Percentiles rank a stretch among this genome's conserved stretches.
phyloP scores from a whole-genome alignment of 768 basidiomycete genomes.

The Fomitopsis pulvina region DNA sequence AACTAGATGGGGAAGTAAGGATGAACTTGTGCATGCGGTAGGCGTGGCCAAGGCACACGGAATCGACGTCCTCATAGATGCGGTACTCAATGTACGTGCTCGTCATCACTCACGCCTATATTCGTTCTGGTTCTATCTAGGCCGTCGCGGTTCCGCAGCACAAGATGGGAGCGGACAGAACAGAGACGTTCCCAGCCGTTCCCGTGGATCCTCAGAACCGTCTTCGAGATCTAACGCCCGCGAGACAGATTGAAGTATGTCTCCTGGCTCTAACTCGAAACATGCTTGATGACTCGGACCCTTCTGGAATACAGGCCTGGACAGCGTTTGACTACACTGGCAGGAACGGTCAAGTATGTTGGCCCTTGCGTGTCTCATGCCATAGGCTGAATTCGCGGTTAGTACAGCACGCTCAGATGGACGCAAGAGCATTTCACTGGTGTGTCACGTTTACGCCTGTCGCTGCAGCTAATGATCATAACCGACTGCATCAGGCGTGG shows the following conservation, averaged over 20 bases:
- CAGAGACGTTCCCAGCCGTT: conserved; percentile 62
- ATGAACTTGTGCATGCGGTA: conserved; percentile 69
- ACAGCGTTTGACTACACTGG: conserved; percentile 84
- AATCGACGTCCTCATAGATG: conserved; percentile 77
- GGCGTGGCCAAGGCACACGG: conserved; percentile 58
- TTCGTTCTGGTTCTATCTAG: too few species aligned
- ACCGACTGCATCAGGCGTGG: conserved; percentile 47
- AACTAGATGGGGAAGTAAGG: conserved; percentile 86
- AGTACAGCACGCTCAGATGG: conserved; percentile 75
- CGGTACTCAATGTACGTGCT: conserved; percentile 80
- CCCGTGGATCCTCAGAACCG: conserved; percentile 69
- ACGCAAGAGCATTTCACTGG: conserved; percentile 77
- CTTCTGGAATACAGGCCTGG: conserved; percentile 51
- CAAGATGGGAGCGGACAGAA: conserved; percentile 78
- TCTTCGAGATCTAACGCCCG: conserved; percentile 48
- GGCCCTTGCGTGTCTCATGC: conserved; percentile 11
- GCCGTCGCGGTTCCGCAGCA: too few species aligned
- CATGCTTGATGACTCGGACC: too few species aligned
- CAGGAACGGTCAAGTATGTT: conserved; percentile 57
- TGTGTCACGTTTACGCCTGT: conserved; percentile 24
- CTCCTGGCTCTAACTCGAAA: too few species aligned
- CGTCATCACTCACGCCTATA: not conserved
- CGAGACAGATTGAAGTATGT: conserved; percentile 63
- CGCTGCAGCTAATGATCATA: not conserved
- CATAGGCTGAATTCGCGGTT: conserved; percentile 1